Conservation (phyloP, 345 rosid genomes). For the Aurinia saxatilis region DNA sequence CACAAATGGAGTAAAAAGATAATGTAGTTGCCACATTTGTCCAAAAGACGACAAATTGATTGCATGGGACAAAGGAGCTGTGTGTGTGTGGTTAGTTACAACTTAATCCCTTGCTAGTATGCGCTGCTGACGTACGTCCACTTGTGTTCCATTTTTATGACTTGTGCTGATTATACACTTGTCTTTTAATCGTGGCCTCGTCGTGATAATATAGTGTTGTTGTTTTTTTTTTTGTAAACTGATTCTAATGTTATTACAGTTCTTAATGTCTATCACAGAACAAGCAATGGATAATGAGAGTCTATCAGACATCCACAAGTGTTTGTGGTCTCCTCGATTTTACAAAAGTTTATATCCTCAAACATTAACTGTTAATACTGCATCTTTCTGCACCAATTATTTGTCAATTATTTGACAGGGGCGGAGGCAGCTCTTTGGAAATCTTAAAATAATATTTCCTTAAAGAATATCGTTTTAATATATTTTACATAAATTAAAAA, state of each 20-base stretch:
- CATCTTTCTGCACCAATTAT: neutral
- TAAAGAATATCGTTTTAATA: too few species aligned
- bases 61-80: neutral
- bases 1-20: neutral
- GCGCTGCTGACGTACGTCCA: slow-evolving; percentile 20
- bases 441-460: too few species aligned
- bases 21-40: neutral
- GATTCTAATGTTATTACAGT: neutral
- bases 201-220: too few species aligned
- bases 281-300: slow-evolving; percentile 5
- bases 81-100: neutral
- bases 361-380: neutral
- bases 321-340: neutral
- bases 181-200: too few species aligned
- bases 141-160: slow-evolving; percentile 21
- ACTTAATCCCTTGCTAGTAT: neutral
- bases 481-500: too few species aligned
- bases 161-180: slow-evolving; percentile 11
- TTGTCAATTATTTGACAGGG: too few species aligned
- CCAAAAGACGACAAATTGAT: slow-evolving; percentile 2
- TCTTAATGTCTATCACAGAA: slow-evolving; percentile 7
- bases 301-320: slow-evolving; percentile 16
- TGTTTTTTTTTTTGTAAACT: neutral
- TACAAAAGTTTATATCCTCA: neutral
- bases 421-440: too few species aligned